Conservation (phyloP, 2,329 filamentous ascomycete genomes). For the Exserohilum turcica region DNA sequence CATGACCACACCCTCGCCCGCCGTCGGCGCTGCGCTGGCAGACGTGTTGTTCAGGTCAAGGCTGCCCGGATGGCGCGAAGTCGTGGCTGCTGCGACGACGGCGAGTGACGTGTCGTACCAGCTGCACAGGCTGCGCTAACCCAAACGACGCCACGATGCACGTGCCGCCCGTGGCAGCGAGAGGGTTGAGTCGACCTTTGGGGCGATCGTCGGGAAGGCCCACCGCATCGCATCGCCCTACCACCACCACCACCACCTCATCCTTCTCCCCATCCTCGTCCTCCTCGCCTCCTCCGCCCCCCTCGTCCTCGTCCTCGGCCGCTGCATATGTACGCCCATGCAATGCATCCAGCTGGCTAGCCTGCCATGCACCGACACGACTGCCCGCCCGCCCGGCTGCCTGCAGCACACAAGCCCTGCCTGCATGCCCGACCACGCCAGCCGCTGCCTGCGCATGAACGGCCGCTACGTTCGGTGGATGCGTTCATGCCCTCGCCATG, state of each 20-base stretch:
- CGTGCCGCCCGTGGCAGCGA: conserved; percentile 14
- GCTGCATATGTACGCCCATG: too few species aligned
- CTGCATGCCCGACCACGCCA: neutral
- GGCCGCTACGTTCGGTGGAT: conserved; percentile 9
- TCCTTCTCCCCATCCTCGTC: too few species aligned
- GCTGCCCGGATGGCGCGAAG: conserved; percentile 18
- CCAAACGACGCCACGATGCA: conserved; percentile 14
- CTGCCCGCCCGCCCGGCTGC: conserved; percentile 5
- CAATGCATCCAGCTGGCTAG: conserved; percentile 6
- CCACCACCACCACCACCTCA: too few species aligned
- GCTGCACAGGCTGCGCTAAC: conserved; percentile 24
- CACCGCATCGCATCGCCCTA: conserved; percentile 9
- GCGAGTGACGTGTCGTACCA: conserved; percentile 32
- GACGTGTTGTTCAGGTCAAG: conserved; percentile 33
- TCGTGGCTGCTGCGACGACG: conserved; percentile 25
- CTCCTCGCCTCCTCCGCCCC: too few species aligned
- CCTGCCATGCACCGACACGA: conserved; percentile 5
- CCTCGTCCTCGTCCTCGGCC: too few species aligned
- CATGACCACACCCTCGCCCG: conserved; percentile 25
- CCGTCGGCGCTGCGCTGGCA: conserved; percentile 33
- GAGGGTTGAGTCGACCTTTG: conserved; percentile 6
- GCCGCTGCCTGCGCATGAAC: conserved; percentile 7
- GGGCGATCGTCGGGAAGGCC: conserved; percentile 10
- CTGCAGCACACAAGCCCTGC: conserved; percentile 5
- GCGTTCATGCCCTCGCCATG: neutral